Base-by-base conservation (phyloP, 2,329 filamentous ascomycete genomes). In the Diaporthe humulicola region DNA sequence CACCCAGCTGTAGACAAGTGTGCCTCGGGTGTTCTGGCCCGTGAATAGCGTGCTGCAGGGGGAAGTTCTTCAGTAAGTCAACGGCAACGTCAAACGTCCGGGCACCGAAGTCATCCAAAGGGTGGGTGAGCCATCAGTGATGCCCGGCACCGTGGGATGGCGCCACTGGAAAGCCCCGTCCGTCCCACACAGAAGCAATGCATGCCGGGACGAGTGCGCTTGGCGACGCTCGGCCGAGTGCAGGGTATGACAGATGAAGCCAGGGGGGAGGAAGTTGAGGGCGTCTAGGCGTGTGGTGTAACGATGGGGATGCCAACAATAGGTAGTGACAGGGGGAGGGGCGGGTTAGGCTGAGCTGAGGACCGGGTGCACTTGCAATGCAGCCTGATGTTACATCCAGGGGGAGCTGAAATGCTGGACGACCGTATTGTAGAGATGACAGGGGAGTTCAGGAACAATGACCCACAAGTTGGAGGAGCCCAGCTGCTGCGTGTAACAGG, bases 1-100 rank as follows among this genome's bases (percentile, higher is more conserved):
- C 17, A 82, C 76, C 81, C 81, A 82, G 30, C 79, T 82, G 48
- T 81, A 81, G 60, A 83, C 81, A 57, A 76, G 71, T 48, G 80
- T 81, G 28, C 77, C 79, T 71, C 81, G 78, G 57, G 79, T 77
- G 74, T 83, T 83, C 30, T 75, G 76, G 10, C 79, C 80, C 33
- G 77, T 74, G 77, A 80, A 81, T 40, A 83, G 76, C 17, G 75
- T 77, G 76, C 81, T 83, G 61, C 54, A 72, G 42, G 60, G 36
- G 40, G 28, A n/a, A n/a, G 1, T 17, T 54, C 58, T 38, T 64
- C 57, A 54, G 52, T 45, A 33, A 48, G 61, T 36, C 28, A 64
- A 25, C 56, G 74, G 19, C 15, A 12, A 28, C 40, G 25, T 28
- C 48, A 50, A 50, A 28, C 22, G 38, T 40, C 30, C 30, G 45